These are phyloP conservation scores for Tausonia pullulans DNA, from an alignment of 1,284 basidiomycete species.

Conservation along the genomic window DNA sequence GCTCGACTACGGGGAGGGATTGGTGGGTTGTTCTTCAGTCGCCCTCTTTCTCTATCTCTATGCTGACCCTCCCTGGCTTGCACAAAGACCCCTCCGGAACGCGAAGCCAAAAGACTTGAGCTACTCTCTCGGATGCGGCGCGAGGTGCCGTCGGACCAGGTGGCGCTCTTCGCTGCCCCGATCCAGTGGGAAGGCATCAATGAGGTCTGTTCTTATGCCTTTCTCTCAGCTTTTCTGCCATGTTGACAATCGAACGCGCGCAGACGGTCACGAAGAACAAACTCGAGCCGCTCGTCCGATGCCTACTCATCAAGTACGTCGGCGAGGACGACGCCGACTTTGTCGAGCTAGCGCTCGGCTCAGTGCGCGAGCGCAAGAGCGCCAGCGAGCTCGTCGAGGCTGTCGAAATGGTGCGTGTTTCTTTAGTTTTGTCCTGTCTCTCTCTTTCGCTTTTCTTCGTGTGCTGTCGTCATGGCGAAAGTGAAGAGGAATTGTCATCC, in stretches of 20 bases:
- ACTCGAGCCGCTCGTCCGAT: constrained; percentile 63
- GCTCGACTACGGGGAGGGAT: constrained; percentile 51
- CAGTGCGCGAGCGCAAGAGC: constrained; percentile 70
- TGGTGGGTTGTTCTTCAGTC: constrained; percentile 28
- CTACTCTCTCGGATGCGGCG: constrained; percentile 60
- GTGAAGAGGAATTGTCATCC: not conserved
- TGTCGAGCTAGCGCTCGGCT: constrained; percentile 78
- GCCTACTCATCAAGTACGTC: constrained; percentile 67
- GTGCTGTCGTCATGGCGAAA: no score
- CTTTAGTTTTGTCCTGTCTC: not conserved
- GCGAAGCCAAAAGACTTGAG: constrained; percentile 61
- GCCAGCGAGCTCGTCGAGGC: constrained; percentile 73
- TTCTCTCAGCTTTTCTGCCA: not conserved
- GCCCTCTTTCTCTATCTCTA: no score
- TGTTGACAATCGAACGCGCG: not conserved
- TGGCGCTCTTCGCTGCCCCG: constrained; percentile 61
- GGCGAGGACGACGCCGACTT: constrained; percentile 68
- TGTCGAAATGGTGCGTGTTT: constrained; percentile 61
- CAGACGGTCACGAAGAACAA: constrained; percentile 67
- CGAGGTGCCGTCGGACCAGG: constrained; percentile 54
- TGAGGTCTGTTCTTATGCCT: constrained; percentile 48
- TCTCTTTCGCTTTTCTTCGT: not conserved
- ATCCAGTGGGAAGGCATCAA: constrained; percentile 76
- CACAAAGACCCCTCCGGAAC: constrained; percentile 40
- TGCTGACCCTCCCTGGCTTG: no score